These are phyloP conservation scores for Colletotrichum salicis DNA, from an alignment of 2,329 filamentous ascomycete species.

Conservation along the genomic window DNA sequence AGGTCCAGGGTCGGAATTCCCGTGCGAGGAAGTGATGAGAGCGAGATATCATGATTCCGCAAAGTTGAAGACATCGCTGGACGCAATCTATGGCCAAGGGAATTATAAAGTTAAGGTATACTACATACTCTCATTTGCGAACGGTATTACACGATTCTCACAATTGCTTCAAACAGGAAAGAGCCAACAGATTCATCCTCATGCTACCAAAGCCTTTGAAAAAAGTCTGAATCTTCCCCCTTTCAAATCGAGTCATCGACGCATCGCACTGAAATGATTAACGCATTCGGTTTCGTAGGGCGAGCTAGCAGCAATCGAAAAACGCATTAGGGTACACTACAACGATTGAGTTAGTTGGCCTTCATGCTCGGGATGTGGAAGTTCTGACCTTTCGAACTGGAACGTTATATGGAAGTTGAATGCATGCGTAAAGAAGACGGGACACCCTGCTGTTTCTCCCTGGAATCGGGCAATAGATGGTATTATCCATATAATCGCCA, in stretches of 20 bases:
- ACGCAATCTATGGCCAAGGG: conserved; percentile 6
- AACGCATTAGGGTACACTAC: conserved; percentile 3
- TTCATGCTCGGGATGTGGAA: not conserved
- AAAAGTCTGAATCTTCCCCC: not conserved
- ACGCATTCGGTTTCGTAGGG: not conserved
- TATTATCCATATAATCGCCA: too few relatives aligned
- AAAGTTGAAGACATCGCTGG: conserved; percentile 2
- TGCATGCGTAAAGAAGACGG: not conserved
- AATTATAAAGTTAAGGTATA: conserved; percentile 14
- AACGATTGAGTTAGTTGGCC: not conserved
- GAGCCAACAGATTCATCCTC: conserved; percentile 1
- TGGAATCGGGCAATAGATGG: not conserved
- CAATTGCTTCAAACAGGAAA: not conserved
- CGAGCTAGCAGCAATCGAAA: conserved; percentile 6
- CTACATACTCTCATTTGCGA: not conserved
- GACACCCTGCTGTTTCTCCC: not conserved
- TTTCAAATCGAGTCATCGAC: too few relatives aligned
- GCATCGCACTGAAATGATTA: not conserved
- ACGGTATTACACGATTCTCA: not conserved
- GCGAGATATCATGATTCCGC: conserved; percentile 5
- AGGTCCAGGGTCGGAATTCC: not conserved
- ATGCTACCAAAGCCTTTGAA: not conserved
- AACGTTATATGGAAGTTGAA: not conserved
- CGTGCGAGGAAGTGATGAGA: not conserved
- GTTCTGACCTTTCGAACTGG: not conserved